Evolutionary conservation across 2,329 filamentous ascomycete genomes (phyloP).

Genomic region (Fusarium nisikadoi): DNA sequence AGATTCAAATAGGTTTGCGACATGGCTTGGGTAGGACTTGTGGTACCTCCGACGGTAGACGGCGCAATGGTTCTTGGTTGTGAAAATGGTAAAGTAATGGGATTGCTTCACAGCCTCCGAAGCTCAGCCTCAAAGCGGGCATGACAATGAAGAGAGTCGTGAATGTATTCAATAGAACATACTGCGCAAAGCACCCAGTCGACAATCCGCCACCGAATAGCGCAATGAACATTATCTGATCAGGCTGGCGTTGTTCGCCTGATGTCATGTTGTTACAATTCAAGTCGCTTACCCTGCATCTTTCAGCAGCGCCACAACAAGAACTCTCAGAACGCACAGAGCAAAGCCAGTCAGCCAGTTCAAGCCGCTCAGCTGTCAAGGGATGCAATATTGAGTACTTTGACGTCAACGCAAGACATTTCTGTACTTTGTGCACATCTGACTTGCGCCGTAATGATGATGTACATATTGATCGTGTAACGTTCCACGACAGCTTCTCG

Average conservation of each 20-base stretch:
- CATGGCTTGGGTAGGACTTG: not conserved
- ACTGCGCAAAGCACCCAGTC: rapidly evolving
- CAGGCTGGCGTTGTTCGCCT: not conserved
- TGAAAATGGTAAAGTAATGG: not conserved
- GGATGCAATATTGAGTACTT: not conserved
- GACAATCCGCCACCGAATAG: rapidly evolving
- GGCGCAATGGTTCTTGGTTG: not conserved
- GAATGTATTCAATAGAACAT: too few species aligned
- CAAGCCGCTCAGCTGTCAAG: not conserved
- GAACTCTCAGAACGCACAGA: not conserved
- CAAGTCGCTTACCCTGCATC: not conserved
- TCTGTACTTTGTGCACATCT: not conserved
- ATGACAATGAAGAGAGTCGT: not conserved
- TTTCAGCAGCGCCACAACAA: rapidly evolving
- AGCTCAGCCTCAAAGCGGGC: not conserved
- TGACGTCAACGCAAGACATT: not conserved
- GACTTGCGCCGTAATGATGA: not conserved
- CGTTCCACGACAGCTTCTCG: not conserved
- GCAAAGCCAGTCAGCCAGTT: not conserved
- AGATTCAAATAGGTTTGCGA: not conserved
- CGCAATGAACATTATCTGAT: rapidly evolving
- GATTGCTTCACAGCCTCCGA: not conserved
- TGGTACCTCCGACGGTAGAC: not conserved
- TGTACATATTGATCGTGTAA: conserved; percentile 2
- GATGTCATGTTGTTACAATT: not conserved